These are phyloP conservation scores for Cochlearia excelsa DNA, from an alignment of 345 rosid genomes.

Conservation along the genomic window DNA sequence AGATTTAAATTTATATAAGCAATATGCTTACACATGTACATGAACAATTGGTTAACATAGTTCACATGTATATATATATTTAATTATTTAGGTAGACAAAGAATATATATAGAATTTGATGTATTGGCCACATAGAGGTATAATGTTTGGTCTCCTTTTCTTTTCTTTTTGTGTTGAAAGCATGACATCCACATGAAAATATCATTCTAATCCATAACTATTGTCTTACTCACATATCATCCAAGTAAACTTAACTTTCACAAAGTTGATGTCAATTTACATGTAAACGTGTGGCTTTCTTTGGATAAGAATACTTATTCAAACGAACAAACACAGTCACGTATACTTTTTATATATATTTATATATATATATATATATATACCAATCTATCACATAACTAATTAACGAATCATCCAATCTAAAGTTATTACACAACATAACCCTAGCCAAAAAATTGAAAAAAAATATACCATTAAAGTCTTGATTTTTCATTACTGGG, in stretches of 20 bases:
- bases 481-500: too few species aligned
- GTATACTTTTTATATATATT: too few species aligned
- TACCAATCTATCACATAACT: slow-evolving; percentile 5
- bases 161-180: slow-evolving; percentile 26
- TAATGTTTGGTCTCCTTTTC: slow-evolving; percentile 29
- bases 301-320: slow-evolving; percentile 35
- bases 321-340: slow-evolving; percentile 31
- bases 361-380: not conserved
- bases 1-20: slow-evolving; percentile 18
- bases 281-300: not conserved
- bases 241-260: slow-evolving; percentile 37
- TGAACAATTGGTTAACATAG: slow-evolving; percentile 23
- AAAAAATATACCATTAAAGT: not conserved
- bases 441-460: not conserved
- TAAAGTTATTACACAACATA: slow-evolving; percentile 20
- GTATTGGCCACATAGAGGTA: slow-evolving; percentile 35
- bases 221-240: slow-evolving; percentile 36
- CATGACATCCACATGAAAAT: slow-evolving; percentile 40
- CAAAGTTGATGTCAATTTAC: slow-evolving; percentile 21
- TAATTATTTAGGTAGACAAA: slow-evolving; percentile 16
- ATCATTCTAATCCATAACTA: slow-evolving; percentile 38
- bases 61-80: slow-evolving; percentile 1
- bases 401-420: slow-evolving; percentile 2
- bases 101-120: slow-evolving; percentile 25
- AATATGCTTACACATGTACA: slow-evolving; percentile 25